Conservation (phyloP, 768 basidiomycete species). For the Tricholomella constricta region DNA sequence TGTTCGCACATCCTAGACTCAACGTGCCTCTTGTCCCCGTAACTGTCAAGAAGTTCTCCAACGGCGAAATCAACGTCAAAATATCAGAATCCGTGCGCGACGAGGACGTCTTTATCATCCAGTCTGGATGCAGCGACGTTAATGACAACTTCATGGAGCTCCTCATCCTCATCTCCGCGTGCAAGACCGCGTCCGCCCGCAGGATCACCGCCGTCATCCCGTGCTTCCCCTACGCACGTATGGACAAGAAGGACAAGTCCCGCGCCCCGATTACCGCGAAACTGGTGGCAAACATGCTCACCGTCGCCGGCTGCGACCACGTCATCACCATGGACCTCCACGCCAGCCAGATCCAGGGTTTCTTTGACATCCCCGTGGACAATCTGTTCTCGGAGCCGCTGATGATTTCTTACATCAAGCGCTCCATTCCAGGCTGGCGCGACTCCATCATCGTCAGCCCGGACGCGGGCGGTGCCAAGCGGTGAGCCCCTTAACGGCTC, state of each 20-base stretch:
- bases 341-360: constrained; percentile 97
- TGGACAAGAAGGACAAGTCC: constrained; percentile 98
- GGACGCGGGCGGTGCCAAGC: constrained; percentile 97
- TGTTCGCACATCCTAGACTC: constrained; percentile 65
- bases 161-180: constrained; percentile 96
- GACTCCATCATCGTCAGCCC: constrained; percentile 93
- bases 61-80: constrained; percentile 94
- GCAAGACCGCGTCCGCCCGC: constrained; percentile 93
- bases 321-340: constrained; percentile 99
- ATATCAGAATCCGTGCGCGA: constrained; percentile 95
- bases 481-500: constrained; percentile 52
- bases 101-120: constrained; percentile 98
- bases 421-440: constrained; percentile 81
- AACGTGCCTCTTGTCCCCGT: constrained; percentile 84
- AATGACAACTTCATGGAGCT: constrained; percentile 99
- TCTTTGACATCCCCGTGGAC: constrained; percentile 98
- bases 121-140: constrained; percentile 85
- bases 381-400: constrained; percentile 96
- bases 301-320: constrained; percentile 96
- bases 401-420: constrained; percentile 92
- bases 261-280: constrained; percentile 98
- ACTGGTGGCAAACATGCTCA: constrained; percentile 97
- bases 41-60: constrained; percentile 89
- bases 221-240: constrained; percentile 94
- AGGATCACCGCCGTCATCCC: constrained; percentile 98